Evolutionary conservation across 2,329 filamentous ascomycete species (phyloP), one percentile per base, ranked within the genome.

Genomic region (Hymenotorrendiella dingleyae): DNA sequence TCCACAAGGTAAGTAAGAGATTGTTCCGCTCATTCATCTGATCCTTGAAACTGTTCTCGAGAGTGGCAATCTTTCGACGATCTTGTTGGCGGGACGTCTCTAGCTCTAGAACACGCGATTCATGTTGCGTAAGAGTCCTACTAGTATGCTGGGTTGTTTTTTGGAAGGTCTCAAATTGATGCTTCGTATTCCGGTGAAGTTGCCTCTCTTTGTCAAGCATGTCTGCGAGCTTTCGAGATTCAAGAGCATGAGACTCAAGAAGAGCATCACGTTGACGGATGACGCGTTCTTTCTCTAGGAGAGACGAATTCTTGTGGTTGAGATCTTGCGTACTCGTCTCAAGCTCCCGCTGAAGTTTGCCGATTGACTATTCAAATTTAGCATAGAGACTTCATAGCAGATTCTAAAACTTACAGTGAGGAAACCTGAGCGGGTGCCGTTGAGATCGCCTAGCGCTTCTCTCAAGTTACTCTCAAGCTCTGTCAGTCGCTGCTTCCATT

Each of bases 21-120:
- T 86, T 84, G 66, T 97, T 96, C 42, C 93, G 82, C 66, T 97
- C 93, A 32, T 76, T 77, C 28, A 97, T 74, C 65, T 97, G 89
- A 40, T 96, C 90, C 54, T 84, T 86, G 64, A 87, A 86, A 45
- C 82, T 79, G 50, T 81, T 74, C 64, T 98, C 93, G 6, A 96
- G 73, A 40, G 41, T 40, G 1, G 80, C 72, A 49, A 94, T 78
- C 54, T 81, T 86, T 59, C 84, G 83, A 59, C 85, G 84, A 61
- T 96, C 89, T 42, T 85, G 77, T 42, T 76, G 80, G 43, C 86
- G 82, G 16, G 79, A 76, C n/a, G 76, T 76, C 67, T 98, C 93
- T 8, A 98, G 76, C 61, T 98, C 93, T 4, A 83, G 67, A 40
- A 95, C 88, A 35, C 88, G 82, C 1, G 82, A 76, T 62, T 96